Conservation (phyloP, 2,329 filamentous ascomycete species). For the Didymella keratinophila region DNA sequence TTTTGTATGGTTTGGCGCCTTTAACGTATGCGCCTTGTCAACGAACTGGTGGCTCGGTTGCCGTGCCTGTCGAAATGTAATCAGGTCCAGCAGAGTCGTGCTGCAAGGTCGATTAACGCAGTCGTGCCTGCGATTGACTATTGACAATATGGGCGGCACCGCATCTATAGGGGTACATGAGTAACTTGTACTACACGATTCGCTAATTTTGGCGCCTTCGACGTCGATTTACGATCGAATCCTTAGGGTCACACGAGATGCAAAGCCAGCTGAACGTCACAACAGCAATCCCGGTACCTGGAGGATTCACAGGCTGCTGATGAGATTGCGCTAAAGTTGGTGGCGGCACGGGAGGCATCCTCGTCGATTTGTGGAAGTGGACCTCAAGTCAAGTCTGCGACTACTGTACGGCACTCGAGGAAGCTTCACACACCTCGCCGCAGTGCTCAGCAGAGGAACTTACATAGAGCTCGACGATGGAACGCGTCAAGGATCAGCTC, state of each 20-base stretch:
- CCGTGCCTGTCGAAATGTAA: background rate
- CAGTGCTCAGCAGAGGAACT: background rate
- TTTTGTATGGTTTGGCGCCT: constrained; percentile 10
- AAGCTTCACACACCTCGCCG: background rate
- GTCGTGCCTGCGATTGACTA: background rate
- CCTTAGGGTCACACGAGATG: constrained; percentile 8
- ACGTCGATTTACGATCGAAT: constrained; percentile 1
- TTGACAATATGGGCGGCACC: background rate
- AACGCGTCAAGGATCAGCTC: background rate
- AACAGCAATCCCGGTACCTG: constrained; percentile 10
- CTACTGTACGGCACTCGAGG: background rate
- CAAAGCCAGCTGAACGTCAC: constrained; percentile 16
- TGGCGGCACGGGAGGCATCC: constrained; percentile 15
- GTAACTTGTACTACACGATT: constrained; percentile 1
- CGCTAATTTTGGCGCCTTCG: background rate
- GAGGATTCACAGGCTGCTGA: constrained; percentile 13
- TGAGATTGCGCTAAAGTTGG: constrained; percentile 17
- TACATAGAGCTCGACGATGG: background rate
- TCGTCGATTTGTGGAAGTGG: constrained; percentile 7
- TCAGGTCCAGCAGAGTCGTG: background rate
- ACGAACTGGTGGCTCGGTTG: constrained; percentile 11
- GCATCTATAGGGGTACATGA: background rate
- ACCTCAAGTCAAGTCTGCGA: background rate
- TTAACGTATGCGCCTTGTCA: constrained; percentile 2
- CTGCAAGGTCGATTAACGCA: background rate